Percentiles rank a stretch among this genome's conserved stretches.
phyloP scores from a whole-genome alignment of 345 rosid species.

The Hibiscus syriacus region DNA sequence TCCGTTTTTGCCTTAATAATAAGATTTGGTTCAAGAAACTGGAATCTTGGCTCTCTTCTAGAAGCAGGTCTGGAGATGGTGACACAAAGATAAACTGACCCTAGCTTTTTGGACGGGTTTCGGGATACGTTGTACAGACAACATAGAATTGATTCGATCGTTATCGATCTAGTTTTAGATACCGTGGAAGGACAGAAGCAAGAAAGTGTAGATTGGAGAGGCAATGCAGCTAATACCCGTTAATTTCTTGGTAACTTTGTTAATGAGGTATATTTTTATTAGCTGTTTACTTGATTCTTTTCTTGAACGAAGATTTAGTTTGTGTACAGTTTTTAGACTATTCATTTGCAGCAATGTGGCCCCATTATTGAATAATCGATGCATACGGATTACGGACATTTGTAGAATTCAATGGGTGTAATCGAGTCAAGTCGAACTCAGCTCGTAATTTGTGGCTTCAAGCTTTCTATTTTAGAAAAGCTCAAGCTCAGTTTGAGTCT shows the following conservation, averaged over 20 bases:
- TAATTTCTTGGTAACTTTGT: constrained; percentile 1
- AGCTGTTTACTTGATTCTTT: constrained; percentile 7
- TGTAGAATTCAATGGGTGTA: no score
- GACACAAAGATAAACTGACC: constrained; percentile 16
- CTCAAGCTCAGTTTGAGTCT: no score
- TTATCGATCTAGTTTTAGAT: constrained; percentile 1
- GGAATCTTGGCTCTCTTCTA: background rate
- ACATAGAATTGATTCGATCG: constrained; percentile 16
- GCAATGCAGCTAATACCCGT: background rate
- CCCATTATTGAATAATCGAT: no score
- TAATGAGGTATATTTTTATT: background rate
- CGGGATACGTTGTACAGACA: constrained; percentile 21
- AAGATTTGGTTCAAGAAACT: background rate
- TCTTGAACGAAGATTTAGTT: no score
- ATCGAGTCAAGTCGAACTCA: no score
- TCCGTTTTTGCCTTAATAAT: background rate
- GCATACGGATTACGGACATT: no score
- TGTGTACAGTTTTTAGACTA: no score
- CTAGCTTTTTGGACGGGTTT: constrained; percentile 16
- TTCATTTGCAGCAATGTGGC: no score
- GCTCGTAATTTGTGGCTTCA: no score
- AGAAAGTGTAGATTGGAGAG: constrained; percentile 2
- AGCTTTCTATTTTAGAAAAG: no score
- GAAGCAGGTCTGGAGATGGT: background rate
- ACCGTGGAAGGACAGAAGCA: background rate